Base-by-base conservation (phyloP, 495 filamentous ascomycete species). In the Tetracladium marchalianum region DNA sequence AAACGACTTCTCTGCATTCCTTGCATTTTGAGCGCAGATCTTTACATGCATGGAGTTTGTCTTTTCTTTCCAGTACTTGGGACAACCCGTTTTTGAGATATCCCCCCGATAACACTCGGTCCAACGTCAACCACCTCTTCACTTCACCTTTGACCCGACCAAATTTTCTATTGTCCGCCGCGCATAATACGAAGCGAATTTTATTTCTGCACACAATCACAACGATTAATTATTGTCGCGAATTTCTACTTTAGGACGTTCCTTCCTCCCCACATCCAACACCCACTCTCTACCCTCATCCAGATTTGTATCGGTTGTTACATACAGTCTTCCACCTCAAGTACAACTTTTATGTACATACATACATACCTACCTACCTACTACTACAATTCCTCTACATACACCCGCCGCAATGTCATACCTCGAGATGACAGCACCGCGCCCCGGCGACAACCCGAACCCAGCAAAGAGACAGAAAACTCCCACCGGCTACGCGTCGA, bases 391-490 rank as follows among this genome's bases (percentile, higher is more conserved):
- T n/a, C 11, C 39, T 41, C 19, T n/a, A 24, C n/a, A 41, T 12
- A 16, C 11, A 2, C 4, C 5, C 39, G 18, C 11, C 2, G 5
- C 19, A 18, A 27, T 27, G 22, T 27, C 22, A 13, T 17, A 37
- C n/a, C 35, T 37, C 5, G 5, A n/a, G 2, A 13, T 37, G 35
- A 37, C 35, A 13, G 35, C 35, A 9, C n/a, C n/a, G 22, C 5
- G 5, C 38, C 9, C 41, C 3, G 35, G 46, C 17, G 31, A 43
- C 43, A 35, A 46, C 19, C 41, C 47, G 33, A 49, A 50, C 11
- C 33, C 74, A 12, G 48, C 66, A 41, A 69, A 72, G 58, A 65
- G 68, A 50, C 70, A 62, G 50, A 76, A 69, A 53, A 58, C 64
- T 33, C 48, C 43, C 12, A 48, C 44, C 19, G 54, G 52, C 1